Evolutionary conservation across 257 asterid genomes (phyloP), one percentile per base, ranked within the genome.

Genomic region (Jacaranda copaia): DNA sequence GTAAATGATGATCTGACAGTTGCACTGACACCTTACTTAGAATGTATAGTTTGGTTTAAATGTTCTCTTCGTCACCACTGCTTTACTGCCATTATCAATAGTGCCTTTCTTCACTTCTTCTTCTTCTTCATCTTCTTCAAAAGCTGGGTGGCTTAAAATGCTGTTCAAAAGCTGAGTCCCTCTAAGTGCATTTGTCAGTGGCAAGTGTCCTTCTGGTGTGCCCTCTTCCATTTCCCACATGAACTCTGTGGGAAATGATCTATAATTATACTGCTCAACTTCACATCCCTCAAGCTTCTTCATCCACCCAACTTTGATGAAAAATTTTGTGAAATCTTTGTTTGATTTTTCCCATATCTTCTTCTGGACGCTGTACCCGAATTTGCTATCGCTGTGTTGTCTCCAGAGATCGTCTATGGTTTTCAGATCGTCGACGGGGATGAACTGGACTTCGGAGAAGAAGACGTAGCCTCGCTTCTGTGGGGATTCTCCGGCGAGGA

Each of bases 371-470:
- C 96, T 92, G 94, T 91, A 94, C 7, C 99, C 99, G 76, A 87
- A 94, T 56, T 70, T 85, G 3, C 64, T 45, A 8, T 65, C 84
- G 74, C 99, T 94, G 88, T 91, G 72, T 57, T 82, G 58, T 46
- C 84, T 81, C 98, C 99, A 94, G 0, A 92, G 87, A 14, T 70
- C 77, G 69, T 94, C 99, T 5, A 94, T 88, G 70, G 89, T 51
- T 19, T 67, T 83, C 39, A 94, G 87, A n/a, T 87, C 96, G 2
- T 78, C 62, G 3, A 51, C 83, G 0, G 89, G 19, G 57, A 94
- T 91, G 93, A 94, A 94, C 61, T 89, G 85, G 13, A 85, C 97
- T 56, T 94, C 99, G 5, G 99, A 94, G 90, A 94, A 94, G 92
- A 94, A 94, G 0, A 94, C 97, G 81, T 94, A 94, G 5, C 96